Conservation (phyloP, 1,139 yeast genomes). For the Sporopachydermia cereana region DNA sequence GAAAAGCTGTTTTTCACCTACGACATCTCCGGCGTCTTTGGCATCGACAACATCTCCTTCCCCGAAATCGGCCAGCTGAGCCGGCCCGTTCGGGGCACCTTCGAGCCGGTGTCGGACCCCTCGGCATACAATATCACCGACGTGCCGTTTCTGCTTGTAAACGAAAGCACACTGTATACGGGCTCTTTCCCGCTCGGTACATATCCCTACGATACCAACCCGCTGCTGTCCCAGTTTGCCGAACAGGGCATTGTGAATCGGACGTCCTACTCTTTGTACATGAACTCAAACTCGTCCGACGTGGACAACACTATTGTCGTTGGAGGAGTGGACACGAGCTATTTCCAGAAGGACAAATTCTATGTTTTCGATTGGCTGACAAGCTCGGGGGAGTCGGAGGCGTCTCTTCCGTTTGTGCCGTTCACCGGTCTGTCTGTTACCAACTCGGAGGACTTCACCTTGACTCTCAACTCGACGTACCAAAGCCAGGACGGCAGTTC, state of each 20-base stretch:
- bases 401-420: conserved; percentile 39
- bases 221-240: background rate
- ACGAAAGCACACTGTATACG: background rate
- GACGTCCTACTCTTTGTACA: background rate
- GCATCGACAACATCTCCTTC: conserved; percentile 1
- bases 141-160: background rate
- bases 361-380: conserved; percentile 1
- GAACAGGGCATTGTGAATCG: background rate
- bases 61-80: background rate
- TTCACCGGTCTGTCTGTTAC: conserved; percentile 41
- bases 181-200: conserved; percentile 1
- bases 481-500: conserved; percentile 25
- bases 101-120: background rate
- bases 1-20: background rate
- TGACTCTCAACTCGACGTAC: conserved; percentile 21
- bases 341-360: background rate
- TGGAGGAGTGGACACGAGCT: background rate
- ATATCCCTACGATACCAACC: background rate
- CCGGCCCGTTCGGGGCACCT: background rate
- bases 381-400: background rate
- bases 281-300: background rate
- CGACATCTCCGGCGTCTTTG: conserved; percentile 1
- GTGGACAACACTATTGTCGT: background rate
- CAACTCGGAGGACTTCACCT: conserved; percentile 13
- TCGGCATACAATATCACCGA: background rate